Base-by-base conservation (phyloP, 1,284 basidiomycete genomes). In the Marasmius oreades region DNA sequence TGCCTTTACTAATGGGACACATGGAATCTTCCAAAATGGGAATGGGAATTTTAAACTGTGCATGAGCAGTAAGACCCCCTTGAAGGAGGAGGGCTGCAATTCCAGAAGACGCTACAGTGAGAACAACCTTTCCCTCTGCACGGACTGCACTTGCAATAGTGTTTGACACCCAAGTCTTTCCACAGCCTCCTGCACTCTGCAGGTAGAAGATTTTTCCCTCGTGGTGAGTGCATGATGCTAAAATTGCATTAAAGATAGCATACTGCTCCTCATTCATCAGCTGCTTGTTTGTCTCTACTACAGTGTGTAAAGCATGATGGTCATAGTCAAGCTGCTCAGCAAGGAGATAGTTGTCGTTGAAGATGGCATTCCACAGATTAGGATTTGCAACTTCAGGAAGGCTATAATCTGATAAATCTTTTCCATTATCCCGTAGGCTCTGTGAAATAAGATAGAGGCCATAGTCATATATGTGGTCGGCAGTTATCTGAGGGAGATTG, bases 81-180 rank as follows among this genome's bases (percentile, higher is more conserved):
- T 45, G 60, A 0, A 79, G 53, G 0, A 80, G 64, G 1, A 79
- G 63, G 3, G 76, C 66, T 16, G 78, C 70, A 52, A 80, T 75
- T 0, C 78, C 78, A 5, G 75, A 77, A 2, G 77, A 78, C 12
- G 77, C 72, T 6, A 73, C 74, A 68, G 73, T 77, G 0, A 81
- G 64, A 0, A 76, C 69, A 60, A 79, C 70, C 11, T 57, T 22
- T 0, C 64, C 64, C 26, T 66, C 56, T 12, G 58, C 52, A 16
- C 67, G 63, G 2, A 79, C 20, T 4, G 56, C 39, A 52, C 66
- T 47, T 55, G 70, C 70, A 44, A 82, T 56, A 0, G 74, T 70
- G 8, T 74, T 77, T 56, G 74, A 74, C 0, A 80, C 44, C 64
- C 72, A 82, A 0, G 77, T 82, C 58, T 82, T 84, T 1, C 78